Evolutionary conservation across 208 protist genomes (phyloP).

Genomic region (Trichomonas vaginalis): DNA sequence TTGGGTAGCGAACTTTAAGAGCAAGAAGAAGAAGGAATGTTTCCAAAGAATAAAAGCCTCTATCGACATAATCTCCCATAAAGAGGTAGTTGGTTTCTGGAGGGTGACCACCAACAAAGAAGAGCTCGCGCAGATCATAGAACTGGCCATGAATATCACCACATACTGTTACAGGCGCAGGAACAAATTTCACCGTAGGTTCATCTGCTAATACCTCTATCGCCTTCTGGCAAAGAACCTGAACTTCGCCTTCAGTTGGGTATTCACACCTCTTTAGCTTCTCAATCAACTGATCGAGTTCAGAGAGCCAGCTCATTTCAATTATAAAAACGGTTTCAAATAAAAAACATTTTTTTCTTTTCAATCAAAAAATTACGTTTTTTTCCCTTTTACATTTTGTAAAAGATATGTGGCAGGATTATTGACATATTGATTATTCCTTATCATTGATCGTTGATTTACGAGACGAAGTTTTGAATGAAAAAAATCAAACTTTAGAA

Average conservation of each 20-base stretch:
- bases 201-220: conserved; percentile 1
- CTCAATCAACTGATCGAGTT: conserved; percentile 46
- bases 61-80: conserved; percentile 48
- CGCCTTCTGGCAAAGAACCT: conserved; percentile 24
- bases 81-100: conserved; percentile 94
- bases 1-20: conserved; percentile 62
- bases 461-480: no score
- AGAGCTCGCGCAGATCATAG: conserved; percentile 59
- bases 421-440: no score
- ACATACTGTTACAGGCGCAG: background rate
- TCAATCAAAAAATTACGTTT: background rate
- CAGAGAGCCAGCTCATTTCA: conserved; percentile 15
- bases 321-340: background rate
- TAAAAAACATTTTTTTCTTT: background rate
- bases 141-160: conserved; percentile 24
- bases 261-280: conserved; percentile 48
- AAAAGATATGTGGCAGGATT: no score
- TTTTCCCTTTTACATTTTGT: no score
- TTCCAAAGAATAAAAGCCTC: conserved; percentile 49
- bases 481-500: no score
- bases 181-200: background rate
- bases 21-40: conserved; percentile 68
- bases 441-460: no score
- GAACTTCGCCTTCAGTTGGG: conserved; percentile 45
- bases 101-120: conserved; percentile 56